Percentiles rank a stretch among this genome's conserved stretches.
These are phyloP conservation scores for Rehmannia glutinosa DNA, from an alignment of 257 asterid species.

Conservation along the genomic window DNA sequence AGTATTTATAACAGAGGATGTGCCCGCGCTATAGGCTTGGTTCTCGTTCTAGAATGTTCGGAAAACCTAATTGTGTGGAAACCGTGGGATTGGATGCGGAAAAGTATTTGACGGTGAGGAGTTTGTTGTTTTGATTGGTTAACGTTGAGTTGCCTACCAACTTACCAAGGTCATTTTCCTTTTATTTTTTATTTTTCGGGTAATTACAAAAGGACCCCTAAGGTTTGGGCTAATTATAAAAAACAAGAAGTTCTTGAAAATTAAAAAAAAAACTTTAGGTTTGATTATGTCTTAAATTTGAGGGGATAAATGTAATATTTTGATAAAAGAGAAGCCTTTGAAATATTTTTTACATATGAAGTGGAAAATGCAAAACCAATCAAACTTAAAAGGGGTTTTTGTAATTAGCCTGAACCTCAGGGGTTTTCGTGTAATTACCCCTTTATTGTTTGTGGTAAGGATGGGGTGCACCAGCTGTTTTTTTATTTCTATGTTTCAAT, in stretches of 20 bases:
- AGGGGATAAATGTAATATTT: too few relatives aligned
- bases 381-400: too few relatives aligned
- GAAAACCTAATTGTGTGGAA: neutral
- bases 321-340: too few relatives aligned
- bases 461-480: neutral
- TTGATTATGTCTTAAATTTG: too few relatives aligned
- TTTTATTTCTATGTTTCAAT: neutral
- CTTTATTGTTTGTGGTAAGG: neutral
- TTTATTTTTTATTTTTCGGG: neutral
- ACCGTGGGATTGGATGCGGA: conserved; percentile 17
- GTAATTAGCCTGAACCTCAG: too few relatives aligned
- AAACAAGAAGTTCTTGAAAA: too few relatives aligned
- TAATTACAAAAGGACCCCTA: too few relatives aligned
- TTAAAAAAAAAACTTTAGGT: too few relatives aligned
- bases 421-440: too few relatives aligned
- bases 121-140: conserved; percentile 17
- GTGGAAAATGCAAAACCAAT: too few relatives aligned
- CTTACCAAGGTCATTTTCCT: neutral
- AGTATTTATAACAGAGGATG: conserved; percentile 10
- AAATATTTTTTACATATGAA: too few relatives aligned
- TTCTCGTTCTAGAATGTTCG: conserved; percentile 34
- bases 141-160: conserved; percentile 3
- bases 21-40: neutral
- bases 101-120: neutral
- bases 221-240: too few relatives aligned